These are phyloP conservation scores for Gracilariopsis chorda DNA, from an alignment of 23 red algal species.

Conservation along the genomic window DNA sequence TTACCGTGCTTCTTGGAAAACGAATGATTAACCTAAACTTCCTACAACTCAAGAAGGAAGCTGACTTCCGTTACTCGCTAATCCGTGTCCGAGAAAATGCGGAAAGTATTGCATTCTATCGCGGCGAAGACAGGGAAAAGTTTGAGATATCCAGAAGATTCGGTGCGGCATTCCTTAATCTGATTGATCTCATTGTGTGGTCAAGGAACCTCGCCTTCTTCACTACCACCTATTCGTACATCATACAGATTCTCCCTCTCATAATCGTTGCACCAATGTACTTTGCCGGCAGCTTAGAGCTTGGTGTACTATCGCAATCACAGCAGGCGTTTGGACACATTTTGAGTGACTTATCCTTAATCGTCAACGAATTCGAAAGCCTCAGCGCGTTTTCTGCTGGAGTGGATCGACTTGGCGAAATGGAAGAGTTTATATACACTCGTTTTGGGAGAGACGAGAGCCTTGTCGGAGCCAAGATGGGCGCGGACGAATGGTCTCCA, in stretches of 20 bases:
- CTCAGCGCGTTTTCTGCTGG: constrained; percentile 87
- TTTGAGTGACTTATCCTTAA: constrained; percentile 81
- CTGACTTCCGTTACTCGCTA: constrained; percentile 93
- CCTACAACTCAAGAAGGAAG: constrained; percentile 83
- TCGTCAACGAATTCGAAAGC: constrained; percentile 90
- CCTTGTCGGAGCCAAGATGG: not conserved
- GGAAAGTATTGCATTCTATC: constrained; percentile 93
- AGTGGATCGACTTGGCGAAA: constrained; percentile 92
- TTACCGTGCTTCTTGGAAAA: constrained; percentile 66
- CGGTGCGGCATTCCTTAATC: constrained; percentile 66
- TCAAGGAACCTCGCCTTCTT: constrained; percentile 91
- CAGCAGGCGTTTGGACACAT: constrained; percentile 94
- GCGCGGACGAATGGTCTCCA: not conserved
- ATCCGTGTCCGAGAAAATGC: constrained; percentile 96
- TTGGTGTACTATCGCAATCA: constrained; percentile 89
- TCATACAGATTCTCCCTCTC: constrained; percentile 94
- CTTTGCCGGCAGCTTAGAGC: constrained; percentile 81
- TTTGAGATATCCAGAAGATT: constrained; percentile 47
- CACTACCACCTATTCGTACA: constrained; percentile 91
- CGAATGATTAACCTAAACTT: constrained; percentile 90
- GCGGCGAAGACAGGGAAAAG: constrained; percentile 78
- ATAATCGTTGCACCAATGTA: constrained; percentile 88
- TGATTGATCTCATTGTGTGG: constrained; percentile 71
- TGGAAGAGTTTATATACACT: constrained; percentile 83
- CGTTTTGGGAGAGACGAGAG: constrained; percentile 17